These are phyloP conservation scores for Harrya chromipes DNA, from an alignment of 768 basidiomycete species.

Conservation along the genomic window DNA sequence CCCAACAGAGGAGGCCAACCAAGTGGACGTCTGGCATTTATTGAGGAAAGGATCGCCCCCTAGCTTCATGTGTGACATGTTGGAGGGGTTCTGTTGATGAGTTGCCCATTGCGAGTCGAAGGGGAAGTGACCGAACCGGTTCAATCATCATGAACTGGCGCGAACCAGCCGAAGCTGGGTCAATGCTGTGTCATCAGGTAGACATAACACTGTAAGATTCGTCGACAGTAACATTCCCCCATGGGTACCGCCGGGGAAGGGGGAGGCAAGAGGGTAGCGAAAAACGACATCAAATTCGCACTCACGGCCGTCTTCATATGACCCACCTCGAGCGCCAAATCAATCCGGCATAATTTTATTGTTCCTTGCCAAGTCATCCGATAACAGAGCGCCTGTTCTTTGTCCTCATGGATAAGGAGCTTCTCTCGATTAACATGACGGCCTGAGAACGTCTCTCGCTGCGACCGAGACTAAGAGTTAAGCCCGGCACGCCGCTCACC, in stretches of 20 bases:
- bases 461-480: background rate
- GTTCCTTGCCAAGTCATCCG: background rate
- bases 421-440: constrained; percentile 6
- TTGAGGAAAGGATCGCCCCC: too few relatives aligned
- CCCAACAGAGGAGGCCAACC: too few relatives aligned
- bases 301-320: background rate
- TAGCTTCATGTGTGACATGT: too few relatives aligned
- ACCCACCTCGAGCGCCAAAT: background rate
- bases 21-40: too few relatives aligned
- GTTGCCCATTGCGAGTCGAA: too few relatives aligned
- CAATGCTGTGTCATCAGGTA: background rate
- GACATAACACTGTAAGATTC: background rate
- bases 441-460: background rate
- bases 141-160: background rate
- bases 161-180: background rate
- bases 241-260: too few relatives aligned
- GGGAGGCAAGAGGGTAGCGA: too few relatives aligned
- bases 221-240: background rate
- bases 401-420: background rate
- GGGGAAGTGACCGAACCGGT: too few relatives aligned
- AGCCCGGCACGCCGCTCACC: background rate
- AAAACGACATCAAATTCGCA: too few relatives aligned
- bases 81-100: too few relatives aligned
- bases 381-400: background rate
- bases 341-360: background rate